Conservation (phyloP, 2,329 filamentous ascomycete genomes). For the Xylariaceae sp. region DNA sequence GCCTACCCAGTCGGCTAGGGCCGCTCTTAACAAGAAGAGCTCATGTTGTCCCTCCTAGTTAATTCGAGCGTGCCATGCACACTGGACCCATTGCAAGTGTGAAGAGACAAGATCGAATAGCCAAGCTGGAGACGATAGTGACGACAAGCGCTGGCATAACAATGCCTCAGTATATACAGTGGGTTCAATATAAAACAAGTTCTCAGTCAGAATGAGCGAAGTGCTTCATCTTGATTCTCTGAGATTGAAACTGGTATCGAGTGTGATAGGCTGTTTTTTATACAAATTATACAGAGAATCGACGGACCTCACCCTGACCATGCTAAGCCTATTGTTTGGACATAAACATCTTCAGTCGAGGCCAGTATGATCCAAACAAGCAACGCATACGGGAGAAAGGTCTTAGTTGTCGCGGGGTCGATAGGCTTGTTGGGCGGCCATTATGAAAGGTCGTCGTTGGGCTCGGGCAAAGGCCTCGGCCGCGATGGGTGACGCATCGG, state of each 20-base stretch:
- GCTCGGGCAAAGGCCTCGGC: slow-evolving; percentile 78
- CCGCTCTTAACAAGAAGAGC: too few species aligned
- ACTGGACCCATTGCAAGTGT: background rate
- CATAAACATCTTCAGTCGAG: background rate
- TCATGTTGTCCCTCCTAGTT: background rate
- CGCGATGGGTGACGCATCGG: slow-evolving; percentile 80
- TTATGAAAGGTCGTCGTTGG: slow-evolving; percentile 76
- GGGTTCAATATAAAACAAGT: background rate
- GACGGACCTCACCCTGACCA: slow-evolving; percentile 3
- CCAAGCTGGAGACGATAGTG: background rate
- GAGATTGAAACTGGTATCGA: slow-evolving; percentile 6
- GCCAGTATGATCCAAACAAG: background rate
- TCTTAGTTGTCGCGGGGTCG: slow-evolving; percentile 43
- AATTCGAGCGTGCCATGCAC: background rate
- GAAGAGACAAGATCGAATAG: too few species aligned
- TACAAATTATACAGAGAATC: slow-evolving; percentile 24
- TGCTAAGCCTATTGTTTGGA: slow-evolving; percentile 3
- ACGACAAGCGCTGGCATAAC: too few species aligned
- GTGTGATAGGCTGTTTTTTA: slow-evolving; percentile 10
- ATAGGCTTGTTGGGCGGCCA: slow-evolving; percentile 51
- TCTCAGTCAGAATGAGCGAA: background rate
- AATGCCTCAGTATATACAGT: slow-evolving; percentile 16
- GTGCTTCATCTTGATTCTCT: background rate
- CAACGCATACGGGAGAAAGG: background rate
- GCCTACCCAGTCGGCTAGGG: too few species aligned